phyloP scores from a whole-genome alignment of 352 stramenopile genomes.

The Phytophthora pistaciae region DNA sequence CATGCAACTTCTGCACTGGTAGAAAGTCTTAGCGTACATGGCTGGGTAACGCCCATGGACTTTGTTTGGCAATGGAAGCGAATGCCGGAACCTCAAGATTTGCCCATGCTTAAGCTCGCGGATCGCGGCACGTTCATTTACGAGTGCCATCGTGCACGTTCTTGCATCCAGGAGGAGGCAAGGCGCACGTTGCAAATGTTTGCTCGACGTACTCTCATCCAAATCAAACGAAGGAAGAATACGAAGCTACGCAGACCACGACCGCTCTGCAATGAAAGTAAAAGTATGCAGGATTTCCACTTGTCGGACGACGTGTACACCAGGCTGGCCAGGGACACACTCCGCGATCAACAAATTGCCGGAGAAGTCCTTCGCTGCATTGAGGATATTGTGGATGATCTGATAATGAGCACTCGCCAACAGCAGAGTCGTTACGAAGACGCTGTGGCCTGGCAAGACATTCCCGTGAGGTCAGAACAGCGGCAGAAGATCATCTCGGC shows the following conservation, averaged over 20 bases:
- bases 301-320: constrained; percentile 19
- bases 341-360: constrained; percentile 37
- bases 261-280: background rate
- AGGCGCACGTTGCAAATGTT: constrained; percentile 48
- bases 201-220: constrained; percentile 23
- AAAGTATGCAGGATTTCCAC: background rate
- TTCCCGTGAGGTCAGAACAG: constrained; percentile 51
- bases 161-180: constrained; percentile 41
- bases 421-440: constrained; percentile 33
- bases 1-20: constrained; percentile 9
- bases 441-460: constrained; percentile 36
- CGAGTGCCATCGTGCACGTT: constrained; percentile 40
- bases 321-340: constrained; percentile 24
- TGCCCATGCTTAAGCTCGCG: constrained; percentile 39
- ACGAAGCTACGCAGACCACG: background rate
- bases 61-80: constrained; percentile 20
- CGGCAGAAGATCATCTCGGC: constrained; percentile 36
- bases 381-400: constrained; percentile 42
- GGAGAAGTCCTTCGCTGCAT: constrained; percentile 38
- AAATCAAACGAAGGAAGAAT: constrained; percentile 3
- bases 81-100: constrained; percentile 29
- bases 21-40: constrained; percentile 18
- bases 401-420: constrained; percentile 26
- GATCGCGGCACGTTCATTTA: constrained; percentile 53
- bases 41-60: constrained; percentile 46